phyloP scores from a whole-genome alignment of 257 asterid species.

The Nyctanthes arbortristis region DNA sequence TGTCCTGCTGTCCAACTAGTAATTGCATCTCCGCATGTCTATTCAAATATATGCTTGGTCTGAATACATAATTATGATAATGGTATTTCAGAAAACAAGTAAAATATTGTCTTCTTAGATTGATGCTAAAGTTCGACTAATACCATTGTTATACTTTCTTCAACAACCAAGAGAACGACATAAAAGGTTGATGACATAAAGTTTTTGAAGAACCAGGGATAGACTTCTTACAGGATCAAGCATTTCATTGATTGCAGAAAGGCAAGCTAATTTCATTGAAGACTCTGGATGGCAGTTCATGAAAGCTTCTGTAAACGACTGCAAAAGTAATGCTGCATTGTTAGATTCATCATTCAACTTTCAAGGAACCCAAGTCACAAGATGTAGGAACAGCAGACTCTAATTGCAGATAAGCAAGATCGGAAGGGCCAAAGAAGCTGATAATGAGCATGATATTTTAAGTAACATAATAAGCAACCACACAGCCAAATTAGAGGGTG shows the following conservation, averaged over 20 bases:
- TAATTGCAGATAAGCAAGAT: constrained; percentile 16
- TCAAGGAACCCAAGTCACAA: background rate
- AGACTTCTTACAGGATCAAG: constrained; percentile 69
- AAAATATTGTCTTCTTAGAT: background rate
- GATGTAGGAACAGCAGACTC: constrained; percentile 3
- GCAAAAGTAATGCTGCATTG: constrained; percentile 28
- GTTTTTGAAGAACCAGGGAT: background rate
- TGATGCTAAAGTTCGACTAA: constrained; percentile 3
- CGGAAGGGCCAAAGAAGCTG: constrained; percentile 6
- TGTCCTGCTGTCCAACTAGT: background rate
- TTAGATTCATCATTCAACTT: background rate
- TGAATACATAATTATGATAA: background rate
- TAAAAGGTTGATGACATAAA: background rate
- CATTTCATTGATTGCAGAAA: constrained; percentile 73
- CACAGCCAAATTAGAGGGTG: constrained; percentile 17
- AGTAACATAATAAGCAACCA: background rate
- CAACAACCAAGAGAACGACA: background rate
- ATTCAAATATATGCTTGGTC: background rate
- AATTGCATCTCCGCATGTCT: background rate
- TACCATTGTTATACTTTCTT: constrained; percentile 5
- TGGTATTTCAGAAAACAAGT: background rate
- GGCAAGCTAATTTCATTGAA: constrained; percentile 73
- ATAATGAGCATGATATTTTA: background rate
- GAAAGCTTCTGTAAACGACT: constrained; percentile 75
- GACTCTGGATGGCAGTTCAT: constrained; percentile 61